Evolutionary conservation across 1,284 basidiomycete species (phyloP), one percentile per base, ranked within the genome.

Genomic region (Ceratorhiza oryzae-sativae): DNA sequence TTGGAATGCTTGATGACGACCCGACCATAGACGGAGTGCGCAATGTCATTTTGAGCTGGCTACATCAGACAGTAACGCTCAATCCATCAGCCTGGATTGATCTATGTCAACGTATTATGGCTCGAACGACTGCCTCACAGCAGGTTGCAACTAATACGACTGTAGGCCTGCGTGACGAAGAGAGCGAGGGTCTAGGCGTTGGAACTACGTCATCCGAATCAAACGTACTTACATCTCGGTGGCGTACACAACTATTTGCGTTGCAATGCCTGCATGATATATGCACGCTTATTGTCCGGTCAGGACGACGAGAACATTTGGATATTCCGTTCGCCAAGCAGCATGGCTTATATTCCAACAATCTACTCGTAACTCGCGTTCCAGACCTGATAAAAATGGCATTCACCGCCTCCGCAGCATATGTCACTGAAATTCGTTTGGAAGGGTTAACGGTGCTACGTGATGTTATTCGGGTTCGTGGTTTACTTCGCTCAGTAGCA

Each of bases 51-150:
- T 85, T 87, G n/a, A 94, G 91, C 76, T 99, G 97, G 97, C 84
- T 99, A 10, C 88, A 92, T 74, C 96, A 98, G 80, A 99, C 97
- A 0, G 95, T 95, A 0, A 86, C 93, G 23, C 87, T 93, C 67
- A 94, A 96, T 74, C 96, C 97, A 0, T 94, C 91, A 0, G 96
- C 95, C 1, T 99, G 97, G 97, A 97, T 99, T 74, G 95, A 97
- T 78, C 84, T 99, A 0, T 99, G 97, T 78, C 95, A 98, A 80
- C 86, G 95, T 39, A 98, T 99, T 80, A 97, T 98, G 93, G 90
- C 92, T 4, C 85, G 90, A 9, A 93, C 92, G 18, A 94, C 91
- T 15, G 91, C 90, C 1, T 89, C 90, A 3, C 92, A 94, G 76
- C 90, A 88, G 75, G 87, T 88, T 10, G 84, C 86, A 0, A 81